Evolutionary conservation across 345 rosid genomes (phyloP).

Genomic region (Nephelium lappaceum): DNA sequence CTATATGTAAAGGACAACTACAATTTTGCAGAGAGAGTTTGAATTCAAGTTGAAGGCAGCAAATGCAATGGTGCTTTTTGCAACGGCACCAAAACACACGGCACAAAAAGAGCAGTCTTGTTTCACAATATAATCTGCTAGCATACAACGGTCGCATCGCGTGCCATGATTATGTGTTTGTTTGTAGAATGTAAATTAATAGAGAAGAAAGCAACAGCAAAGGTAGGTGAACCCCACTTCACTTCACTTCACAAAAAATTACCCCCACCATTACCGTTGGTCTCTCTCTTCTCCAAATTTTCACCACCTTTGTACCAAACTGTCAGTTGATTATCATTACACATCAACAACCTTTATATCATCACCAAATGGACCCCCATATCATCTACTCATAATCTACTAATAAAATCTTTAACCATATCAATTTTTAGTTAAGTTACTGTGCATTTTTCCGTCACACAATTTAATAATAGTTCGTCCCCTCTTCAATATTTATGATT

Average conservation of each 20-base stretch:
- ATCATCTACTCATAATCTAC: background rate
- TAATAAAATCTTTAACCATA: no score
- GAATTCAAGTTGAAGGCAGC: background rate
- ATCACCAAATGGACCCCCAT: no score
- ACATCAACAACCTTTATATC: background rate
- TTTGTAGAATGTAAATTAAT: background rate
- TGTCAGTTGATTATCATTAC: background rate
- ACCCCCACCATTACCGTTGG: background rate
- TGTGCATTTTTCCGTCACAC: no score
- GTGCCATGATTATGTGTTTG: background rate
- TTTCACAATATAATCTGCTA: background rate
- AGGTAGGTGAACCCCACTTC: background rate
- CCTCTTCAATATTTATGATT: no score
- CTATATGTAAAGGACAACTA: background rate
- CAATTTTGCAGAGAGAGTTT: background rate
- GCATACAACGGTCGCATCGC: slow-evolving; percentile 5
- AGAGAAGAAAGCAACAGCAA: background rate
- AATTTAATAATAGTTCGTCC: no score
- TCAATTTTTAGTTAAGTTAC: no score
- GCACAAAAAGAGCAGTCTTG: background rate
- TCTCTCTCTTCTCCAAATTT: background rate
- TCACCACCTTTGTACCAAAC: background rate
- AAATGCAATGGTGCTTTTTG: background rate
- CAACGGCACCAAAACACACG: slow-evolving; percentile 6
- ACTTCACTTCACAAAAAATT: no score